Percentiles rank a stretch among this genome's conserved stretches.
Conservation (phyloP, 305 asterid species). For the Fraxinus latifolia region DNA sequence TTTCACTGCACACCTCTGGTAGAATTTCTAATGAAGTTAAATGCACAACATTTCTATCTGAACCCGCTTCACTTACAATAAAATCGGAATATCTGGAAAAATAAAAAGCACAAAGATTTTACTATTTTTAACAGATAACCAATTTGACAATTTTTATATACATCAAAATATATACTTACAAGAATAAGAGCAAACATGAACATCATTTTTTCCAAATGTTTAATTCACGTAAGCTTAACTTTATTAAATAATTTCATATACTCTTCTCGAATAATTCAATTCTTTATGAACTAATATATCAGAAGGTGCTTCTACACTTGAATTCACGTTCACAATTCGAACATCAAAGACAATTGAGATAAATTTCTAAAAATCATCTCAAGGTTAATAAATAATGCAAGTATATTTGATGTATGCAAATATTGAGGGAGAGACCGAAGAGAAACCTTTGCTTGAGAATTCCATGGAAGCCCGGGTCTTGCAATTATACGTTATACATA, state of each 20-base stretch:
- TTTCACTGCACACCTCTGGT: constrained; percentile 44
- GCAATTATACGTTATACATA: no score
- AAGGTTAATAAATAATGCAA: background rate
- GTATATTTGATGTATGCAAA: background rate
- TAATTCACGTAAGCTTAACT: background rate
- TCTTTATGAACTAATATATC: background rate
- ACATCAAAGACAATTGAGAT: background rate
- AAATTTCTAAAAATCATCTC: background rate
- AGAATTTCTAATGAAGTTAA: constrained; percentile 69
- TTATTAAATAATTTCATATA: background rate
- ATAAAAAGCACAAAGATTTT: background rate
- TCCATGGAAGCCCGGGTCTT: constrained; percentile 70
- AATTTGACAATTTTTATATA: background rate
- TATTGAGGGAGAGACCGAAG: background rate
- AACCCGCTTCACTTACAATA: constrained; percentile 59
- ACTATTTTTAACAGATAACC: background rate
- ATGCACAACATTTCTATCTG: constrained; percentile 75
- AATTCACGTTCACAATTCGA: background rate
- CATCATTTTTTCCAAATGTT: background rate
- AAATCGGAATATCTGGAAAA: background rate
- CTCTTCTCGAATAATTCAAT: background rate
- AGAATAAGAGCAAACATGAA: background rate
- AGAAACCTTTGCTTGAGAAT: constrained; percentile 82
- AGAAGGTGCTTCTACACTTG: background rate
- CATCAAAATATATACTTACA: background rate